A percentile compares a stretch with the other conserved stretches of the same genome.
These are phyloP conservation scores for Colletotrichum tamarilloi DNA, from an alignment of 2,329 filamentous ascomycete species.

Conservation along the genomic window DNA sequence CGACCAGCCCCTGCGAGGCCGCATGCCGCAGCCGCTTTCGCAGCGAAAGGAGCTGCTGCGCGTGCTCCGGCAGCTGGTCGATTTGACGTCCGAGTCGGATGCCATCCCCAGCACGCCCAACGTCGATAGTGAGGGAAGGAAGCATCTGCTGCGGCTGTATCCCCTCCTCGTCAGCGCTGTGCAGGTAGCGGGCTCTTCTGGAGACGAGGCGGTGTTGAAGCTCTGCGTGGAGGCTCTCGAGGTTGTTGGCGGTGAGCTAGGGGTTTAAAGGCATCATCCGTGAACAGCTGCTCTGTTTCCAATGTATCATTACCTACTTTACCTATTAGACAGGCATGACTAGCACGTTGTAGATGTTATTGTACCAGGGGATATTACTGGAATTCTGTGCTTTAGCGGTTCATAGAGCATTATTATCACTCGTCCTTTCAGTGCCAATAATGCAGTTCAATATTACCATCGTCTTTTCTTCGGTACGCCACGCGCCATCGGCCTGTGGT, in stretches of 20 bases:
- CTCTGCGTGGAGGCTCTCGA: slow-evolving; percentile 71
- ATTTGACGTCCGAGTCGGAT: slow-evolving; percentile 74
- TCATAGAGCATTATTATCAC: neutral
- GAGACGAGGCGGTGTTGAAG: slow-evolving; percentile 69
- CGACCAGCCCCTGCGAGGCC: slow-evolving; percentile 89
- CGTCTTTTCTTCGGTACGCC: neutral
- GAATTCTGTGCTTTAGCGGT: neutral
- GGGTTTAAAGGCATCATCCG: too few relatives aligned
- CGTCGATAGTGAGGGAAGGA: slow-evolving; percentile 69
- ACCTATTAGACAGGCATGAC: neutral
- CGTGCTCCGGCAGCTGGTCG: slow-evolving; percentile 73
- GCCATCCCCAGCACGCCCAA: slow-evolving; percentile 71
- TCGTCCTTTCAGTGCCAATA: neutral
- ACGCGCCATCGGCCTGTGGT: neutral
- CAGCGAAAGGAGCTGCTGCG: slow-evolving; percentile 84
- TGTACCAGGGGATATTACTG: neutral
- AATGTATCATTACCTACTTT: slow-evolving; percentile 19
- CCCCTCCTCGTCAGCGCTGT: slow-evolving; percentile 77
- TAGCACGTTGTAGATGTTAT: neutral
- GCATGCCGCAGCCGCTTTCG: slow-evolving; percentile 87
- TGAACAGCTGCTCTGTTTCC: neutral
- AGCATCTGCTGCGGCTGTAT: slow-evolving; percentile 85
- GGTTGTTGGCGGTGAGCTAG: slow-evolving; percentile 66
- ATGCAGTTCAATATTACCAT: neutral
- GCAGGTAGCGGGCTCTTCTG: slow-evolving; percentile 64